phyloP scores from a whole-genome alignment of 768 basidiomycete species.

The Holtermanniella nyarrowii region DNA sequence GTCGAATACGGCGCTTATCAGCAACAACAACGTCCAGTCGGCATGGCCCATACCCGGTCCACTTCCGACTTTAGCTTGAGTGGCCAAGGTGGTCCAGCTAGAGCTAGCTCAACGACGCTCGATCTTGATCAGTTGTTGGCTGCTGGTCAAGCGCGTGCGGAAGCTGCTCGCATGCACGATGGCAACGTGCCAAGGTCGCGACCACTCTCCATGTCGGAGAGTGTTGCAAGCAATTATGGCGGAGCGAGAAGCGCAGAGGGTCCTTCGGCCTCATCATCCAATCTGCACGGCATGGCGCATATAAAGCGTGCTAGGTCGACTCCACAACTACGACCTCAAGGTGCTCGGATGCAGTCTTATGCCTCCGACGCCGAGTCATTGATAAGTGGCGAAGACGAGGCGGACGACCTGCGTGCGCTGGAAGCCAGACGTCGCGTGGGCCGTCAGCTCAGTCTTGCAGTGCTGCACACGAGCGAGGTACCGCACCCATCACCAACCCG shows the following conservation, averaged over 20 bases:
- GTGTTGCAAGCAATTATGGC: not conserved
- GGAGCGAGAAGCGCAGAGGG: not conserved
- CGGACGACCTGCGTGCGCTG: slow-evolving; percentile 10
- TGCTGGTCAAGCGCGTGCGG: slow-evolving; percentile 19
- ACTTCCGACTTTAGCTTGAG: slow-evolving; percentile 6
- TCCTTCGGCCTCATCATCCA: not conserved
- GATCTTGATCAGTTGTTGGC: slow-evolving; percentile 25
- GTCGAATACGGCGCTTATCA: slow-evolving; percentile 8
- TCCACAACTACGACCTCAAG: slow-evolving; percentile 13
- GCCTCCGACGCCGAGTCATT: slow-evolving; percentile 12
- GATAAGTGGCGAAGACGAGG: slow-evolving; percentile 9
- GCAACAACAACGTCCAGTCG: not conserved
- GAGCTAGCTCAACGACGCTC: slow-evolving; percentile 27
- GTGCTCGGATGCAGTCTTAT: slow-evolving; percentile 21
- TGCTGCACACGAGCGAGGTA: slow-evolving; percentile 6
- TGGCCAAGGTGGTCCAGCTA: slow-evolving; percentile 9
- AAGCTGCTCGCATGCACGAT: slow-evolving; percentile 8
- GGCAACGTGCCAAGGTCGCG: not conserved
- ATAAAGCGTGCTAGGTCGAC: slow-evolving; percentile 8
- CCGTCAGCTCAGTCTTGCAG: slow-evolving; percentile 32
- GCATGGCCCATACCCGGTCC: not conserved
- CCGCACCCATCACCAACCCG: not conserved
- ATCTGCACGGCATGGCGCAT: not conserved
- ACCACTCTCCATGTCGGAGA: slow-evolving; percentile 5
- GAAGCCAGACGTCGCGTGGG: slow-evolving; percentile 26